phyloP scores from a whole-genome alignment of 2,329 filamentous ascomycete species.

The Thelonectria olida region DNA sequence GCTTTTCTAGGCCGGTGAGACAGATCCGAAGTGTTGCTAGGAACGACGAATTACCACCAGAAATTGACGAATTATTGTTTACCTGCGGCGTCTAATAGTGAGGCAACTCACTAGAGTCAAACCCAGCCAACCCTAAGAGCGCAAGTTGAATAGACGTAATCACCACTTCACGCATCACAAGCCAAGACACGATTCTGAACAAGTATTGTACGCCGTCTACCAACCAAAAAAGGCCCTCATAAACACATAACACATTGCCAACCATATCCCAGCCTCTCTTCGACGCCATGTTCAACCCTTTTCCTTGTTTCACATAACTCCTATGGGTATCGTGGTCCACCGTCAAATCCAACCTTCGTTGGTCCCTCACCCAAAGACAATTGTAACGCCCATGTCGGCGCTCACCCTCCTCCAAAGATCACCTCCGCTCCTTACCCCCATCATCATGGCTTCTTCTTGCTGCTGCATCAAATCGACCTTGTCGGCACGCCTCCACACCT shows the following conservation, averaged over 20 bases:
- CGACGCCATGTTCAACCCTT: constrained; percentile 27
- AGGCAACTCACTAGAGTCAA: too few relatives aligned
- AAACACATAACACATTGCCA: constrained; percentile 15
- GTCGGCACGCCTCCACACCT: constrained; percentile 68
- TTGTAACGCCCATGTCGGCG: constrained; percentile 65
- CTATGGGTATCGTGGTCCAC: constrained; percentile 36
- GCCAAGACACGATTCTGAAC: background rate
- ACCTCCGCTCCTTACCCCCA: constrained; percentile 33
- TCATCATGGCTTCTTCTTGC: constrained; percentile 30
- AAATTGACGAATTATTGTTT: too few relatives aligned
- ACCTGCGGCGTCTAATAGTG: too few relatives aligned
- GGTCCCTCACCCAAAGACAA: constrained; percentile 63
- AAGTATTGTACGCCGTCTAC: background rate
- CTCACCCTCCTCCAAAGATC: constrained; percentile 68
- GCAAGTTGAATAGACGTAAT: too few relatives aligned
- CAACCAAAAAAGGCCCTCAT: background rate
- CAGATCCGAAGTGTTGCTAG: too few relatives aligned
- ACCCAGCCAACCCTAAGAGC: too few relatives aligned
- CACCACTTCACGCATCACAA: too few relatives aligned
- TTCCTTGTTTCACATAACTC: constrained; percentile 31
- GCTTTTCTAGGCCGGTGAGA: background rate
- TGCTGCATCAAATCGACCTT: constrained; percentile 39
- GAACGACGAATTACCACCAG: background rate
- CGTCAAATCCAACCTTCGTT: background rate
- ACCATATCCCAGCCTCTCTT: constrained; percentile 12